A percentile compares a stretch with the other conserved stretches of the same genome.
phyloP scores from a whole-genome alignment of 495 filamentous ascomycete species.

The Trichoderma orchidacearum region DNA sequence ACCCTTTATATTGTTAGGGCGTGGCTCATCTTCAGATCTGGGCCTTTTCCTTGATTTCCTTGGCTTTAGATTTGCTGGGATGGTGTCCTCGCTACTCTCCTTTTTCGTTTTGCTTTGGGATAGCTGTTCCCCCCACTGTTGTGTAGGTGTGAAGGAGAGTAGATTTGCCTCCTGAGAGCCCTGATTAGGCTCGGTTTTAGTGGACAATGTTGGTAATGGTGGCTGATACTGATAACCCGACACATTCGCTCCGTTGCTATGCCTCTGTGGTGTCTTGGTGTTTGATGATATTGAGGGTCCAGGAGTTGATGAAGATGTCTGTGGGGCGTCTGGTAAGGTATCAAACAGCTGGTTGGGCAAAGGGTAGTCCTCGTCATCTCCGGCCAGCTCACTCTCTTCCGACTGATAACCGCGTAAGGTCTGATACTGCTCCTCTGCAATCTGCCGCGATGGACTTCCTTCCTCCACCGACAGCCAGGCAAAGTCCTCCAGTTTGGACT shows the following conservation, averaged over 20 bases:
- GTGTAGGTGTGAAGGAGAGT: too few species aligned
- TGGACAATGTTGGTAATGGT: too few species aligned
- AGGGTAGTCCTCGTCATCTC: background rate
- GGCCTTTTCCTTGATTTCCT: background rate
- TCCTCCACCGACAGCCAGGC: background rate
- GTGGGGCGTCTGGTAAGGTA: background rate
- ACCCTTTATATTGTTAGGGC: too few species aligned
- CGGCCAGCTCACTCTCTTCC: background rate
- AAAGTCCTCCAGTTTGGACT: constrained; percentile 5
- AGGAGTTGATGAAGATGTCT: too few species aligned
- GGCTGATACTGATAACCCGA: too few species aligned
- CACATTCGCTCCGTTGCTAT: too few species aligned
- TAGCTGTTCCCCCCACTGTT: too few species aligned
- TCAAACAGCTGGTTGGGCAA: background rate
- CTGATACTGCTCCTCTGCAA: background rate
- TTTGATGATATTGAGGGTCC: too few species aligned
- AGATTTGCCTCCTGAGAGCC: too few species aligned
- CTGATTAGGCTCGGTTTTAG: too few species aligned
- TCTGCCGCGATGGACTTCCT: background rate
- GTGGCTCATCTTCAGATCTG: background rate
- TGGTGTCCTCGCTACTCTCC: background rate
- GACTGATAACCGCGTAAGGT: background rate
- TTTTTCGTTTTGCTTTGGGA: background rate
- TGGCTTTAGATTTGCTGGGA: background rate
- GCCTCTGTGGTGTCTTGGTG: too few species aligned